Evolutionary conservation across 1,284 basidiomycete species (phyloP).

Genomic region (Boletus coffeatus): DNA sequence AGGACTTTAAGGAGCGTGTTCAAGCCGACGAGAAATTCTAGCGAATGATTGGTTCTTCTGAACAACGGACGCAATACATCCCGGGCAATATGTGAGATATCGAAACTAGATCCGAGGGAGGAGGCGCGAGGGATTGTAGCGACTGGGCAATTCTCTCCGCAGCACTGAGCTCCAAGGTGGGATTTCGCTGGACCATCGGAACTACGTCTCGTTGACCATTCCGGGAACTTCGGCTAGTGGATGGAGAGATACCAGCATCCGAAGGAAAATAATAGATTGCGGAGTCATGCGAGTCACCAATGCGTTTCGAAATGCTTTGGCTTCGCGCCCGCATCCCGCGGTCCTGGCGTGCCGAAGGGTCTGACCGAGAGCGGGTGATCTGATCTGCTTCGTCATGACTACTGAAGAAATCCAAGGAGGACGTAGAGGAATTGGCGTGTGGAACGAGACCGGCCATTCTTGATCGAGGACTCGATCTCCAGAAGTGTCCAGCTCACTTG

Average conservation of each 20-base stretch:
- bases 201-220: conserved; percentile 22
- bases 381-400: conserved; percentile 25
- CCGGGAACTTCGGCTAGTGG: conserved; percentile 33
- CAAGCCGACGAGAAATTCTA: conserved; percentile 39
- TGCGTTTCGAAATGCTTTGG: conserved; percentile 38
- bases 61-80: conserved; percentile 57
- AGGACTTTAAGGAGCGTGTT: conserved; percentile 48
- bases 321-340: conserved; percentile 23
- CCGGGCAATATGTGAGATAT: conserved; percentile 41
- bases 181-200: conserved; percentile 17
- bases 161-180: conserved; percentile 46
- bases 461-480: conserved; percentile 28
- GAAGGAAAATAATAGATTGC: conserved; percentile 48
- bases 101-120: conserved; percentile 47
- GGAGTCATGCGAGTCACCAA: conserved; percentile 74
- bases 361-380: conserved; percentile 32
- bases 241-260: conserved; percentile 34
- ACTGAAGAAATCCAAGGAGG: conserved; percentile 26
- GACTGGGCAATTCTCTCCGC: conserved; percentile 63
- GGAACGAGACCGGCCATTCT: conserved; percentile 28
- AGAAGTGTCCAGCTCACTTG: conserved; percentile 65
- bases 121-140: conserved; percentile 56
- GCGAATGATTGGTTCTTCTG: conserved; percentile 47
- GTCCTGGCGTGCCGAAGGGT: conserved; percentile 24
- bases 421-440: conserved; percentile 29